Conservation (phyloP, 1,284 basidiomycete species). For the Jaminaea rosea region DNA sequence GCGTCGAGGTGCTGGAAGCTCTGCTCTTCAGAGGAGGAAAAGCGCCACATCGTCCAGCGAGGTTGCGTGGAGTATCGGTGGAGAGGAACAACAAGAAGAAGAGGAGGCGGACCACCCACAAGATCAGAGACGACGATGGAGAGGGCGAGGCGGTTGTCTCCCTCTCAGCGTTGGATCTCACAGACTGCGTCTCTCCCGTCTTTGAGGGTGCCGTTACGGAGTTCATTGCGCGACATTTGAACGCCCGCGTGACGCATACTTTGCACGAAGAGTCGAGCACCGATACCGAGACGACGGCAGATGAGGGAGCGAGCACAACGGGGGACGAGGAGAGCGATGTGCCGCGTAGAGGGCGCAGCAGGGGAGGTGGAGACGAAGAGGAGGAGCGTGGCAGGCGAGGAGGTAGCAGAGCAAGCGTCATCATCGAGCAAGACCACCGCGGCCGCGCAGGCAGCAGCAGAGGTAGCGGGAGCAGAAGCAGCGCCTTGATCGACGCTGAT, state of each 20-base stretch:
- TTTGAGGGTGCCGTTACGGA: neutral
- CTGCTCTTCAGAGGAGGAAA: constrained; percentile 10
- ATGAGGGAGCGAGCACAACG: neutral
- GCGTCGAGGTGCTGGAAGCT: constrained; percentile 40
- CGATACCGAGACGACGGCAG: neutral
- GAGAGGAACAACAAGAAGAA: neutral
- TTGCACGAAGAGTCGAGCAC: neutral
- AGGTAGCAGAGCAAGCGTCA: no score
- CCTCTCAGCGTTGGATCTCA: neutral
- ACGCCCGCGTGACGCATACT: neutral
- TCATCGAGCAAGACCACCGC: no score
- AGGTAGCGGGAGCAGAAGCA: no score
- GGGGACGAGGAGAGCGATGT: neutral
- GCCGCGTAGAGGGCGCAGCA: neutral
- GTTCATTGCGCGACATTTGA: neutral
- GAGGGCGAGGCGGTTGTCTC: neutral
- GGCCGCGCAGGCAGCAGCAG: neutral
- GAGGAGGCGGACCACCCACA: no score
- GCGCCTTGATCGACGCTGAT: no score
- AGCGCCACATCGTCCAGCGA: neutral
- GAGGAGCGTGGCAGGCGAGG: neutral
- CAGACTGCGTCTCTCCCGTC: neutral
- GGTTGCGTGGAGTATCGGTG: neutral
- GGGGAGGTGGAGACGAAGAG: neutral
- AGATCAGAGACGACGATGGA: no score